A percentile compares a stretch with the other conserved stretches of the same genome.
Conservation (phyloP, 176 grass and related monocot species). For the Pontederia paniculata region DNA sequence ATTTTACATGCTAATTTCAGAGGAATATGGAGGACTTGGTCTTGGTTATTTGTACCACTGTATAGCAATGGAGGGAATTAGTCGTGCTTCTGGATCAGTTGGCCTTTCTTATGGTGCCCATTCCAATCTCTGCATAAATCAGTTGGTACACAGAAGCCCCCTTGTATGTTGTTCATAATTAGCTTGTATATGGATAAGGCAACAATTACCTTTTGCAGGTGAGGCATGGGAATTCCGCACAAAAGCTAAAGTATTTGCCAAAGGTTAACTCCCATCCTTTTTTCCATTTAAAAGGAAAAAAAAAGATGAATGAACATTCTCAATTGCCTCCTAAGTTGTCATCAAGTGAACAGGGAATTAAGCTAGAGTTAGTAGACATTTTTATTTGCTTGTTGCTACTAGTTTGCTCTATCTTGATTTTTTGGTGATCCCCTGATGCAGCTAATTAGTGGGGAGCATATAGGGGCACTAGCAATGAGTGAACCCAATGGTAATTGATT, state of each 20-base stretch:
- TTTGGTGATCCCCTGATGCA: conserved; percentile 28
- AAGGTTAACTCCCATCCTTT: conserved; percentile 34
- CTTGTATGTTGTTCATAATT: too few relatives aligned
- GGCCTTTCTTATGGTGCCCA: conserved; percentile 93
- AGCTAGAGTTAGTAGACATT: too few relatives aligned
- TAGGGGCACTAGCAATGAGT: conserved; percentile 89
- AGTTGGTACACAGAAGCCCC: conserved; percentile 44
- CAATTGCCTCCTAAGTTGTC: too few relatives aligned
- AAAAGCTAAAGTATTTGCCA: conserved; percentile 71
- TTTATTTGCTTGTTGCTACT: too few relatives aligned
- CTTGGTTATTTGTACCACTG: conserved; percentile 93
- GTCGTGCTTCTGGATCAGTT: conserved; percentile 80
- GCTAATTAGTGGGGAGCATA: conserved; percentile 87
- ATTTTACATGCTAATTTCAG: conserved; percentile 17
- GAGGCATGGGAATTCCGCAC: conserved; percentile 46
- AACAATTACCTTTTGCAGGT: conserved; percentile 34
- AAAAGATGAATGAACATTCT: too few relatives aligned
- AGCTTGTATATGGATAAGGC: too few relatives aligned
- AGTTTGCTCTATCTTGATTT: background rate
- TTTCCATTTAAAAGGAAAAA: background rate
- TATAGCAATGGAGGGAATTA: conserved; percentile 97
- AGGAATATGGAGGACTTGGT: conserved; percentile 87
- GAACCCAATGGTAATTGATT: conserved; percentile 99
- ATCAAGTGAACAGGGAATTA: too few relatives aligned
- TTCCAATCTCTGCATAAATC: conserved; percentile 95